Base-by-base conservation (phyloP, 768 basidiomycete species). In the Xerocomellus dryophilus region DNA sequence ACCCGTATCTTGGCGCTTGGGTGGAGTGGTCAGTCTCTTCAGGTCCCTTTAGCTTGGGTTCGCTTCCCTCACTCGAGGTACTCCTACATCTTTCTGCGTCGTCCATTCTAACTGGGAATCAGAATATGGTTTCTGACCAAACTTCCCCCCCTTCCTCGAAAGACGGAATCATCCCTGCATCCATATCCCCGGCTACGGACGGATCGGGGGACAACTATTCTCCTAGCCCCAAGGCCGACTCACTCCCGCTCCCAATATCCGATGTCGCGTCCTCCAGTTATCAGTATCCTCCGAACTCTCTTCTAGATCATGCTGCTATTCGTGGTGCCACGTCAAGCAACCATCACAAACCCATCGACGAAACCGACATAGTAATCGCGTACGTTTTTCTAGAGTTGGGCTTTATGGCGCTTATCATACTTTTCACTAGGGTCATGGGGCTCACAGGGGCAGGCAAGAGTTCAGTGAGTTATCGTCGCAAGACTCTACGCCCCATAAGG, bases 321-420 rank as follows among this genome's bases (percentile, higher is more conserved):
- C 41, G 14, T 29, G 40, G 9, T 11, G 21, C 5, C 14, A 4
- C 4, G 4, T 31, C 47, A 11, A 41, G 2, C 7, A n/a, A 27
- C 32, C 3, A 17, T 20, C 23, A 14, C 23, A 0, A 3, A 1
- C 11, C 21, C 17, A 27, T 54, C 17, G 12, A 39, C 20, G 36
- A 41, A 23, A 23, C 52, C 32, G 61, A 62, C 17, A 59, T 63
- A 50, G 34, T 62, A 21, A 55, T 62, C 5, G 61, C 57, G 61
- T 62, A 50, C 12, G 61, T 62, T n/a, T 42, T 47, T 21, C 5
- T 6, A 25, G 1, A 20, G 2, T 20, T 29, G 15, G 3, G 10
- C n/a, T 45, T 29, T 8, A 27, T 40, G 17, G 39, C 10, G 17
- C 41, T 55, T 10, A 17, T 25, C 8, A n/a, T 5, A 1, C 14